Evolutionary conservation across 495 filamentous ascomycete genomes (phyloP).

Genomic region (Aspergillus baeticus): DNA sequence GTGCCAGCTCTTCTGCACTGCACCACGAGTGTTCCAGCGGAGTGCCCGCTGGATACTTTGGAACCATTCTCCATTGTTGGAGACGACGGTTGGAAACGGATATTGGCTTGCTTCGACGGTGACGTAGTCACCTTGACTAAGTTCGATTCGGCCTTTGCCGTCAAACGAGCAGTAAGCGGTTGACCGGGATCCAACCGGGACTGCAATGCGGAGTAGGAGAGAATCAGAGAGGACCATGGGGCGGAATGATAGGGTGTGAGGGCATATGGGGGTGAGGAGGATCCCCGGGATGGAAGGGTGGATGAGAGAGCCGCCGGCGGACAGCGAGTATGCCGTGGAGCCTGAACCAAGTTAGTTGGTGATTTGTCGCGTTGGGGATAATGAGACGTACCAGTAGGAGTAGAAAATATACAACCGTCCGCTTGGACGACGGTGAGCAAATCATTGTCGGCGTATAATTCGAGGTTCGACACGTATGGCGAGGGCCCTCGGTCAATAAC

Average conservation of each 20-base stretch:
- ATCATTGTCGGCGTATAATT: conserved; percentile 91
- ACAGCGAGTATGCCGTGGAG: conserved; percentile 93
- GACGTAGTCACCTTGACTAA: conserved; percentile 88
- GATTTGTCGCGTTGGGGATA: not conserved
- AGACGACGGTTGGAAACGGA: conserved; percentile 90
- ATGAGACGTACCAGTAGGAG: conserved; percentile 68
- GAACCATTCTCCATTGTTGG: conserved; percentile 83
- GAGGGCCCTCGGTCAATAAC: conserved; percentile 96
- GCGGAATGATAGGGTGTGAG: conserved; percentile 93
- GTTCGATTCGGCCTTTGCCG: conserved; percentile 90
- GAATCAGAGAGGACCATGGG: conserved; percentile 99
- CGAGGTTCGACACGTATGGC: conserved; percentile 93
- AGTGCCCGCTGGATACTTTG: conserved; percentile 86
- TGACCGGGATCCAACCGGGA: conserved; percentile 79
- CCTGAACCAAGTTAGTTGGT: conserved; percentile 38
- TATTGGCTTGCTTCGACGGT: conserved; percentile 92
- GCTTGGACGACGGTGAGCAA: conserved; percentile 93
- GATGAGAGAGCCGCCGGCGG: conserved; percentile 91
- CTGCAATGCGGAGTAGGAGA: conserved; percentile 81
- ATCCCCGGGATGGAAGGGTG: conserved; percentile 97
- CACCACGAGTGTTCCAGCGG: conserved; percentile 87
- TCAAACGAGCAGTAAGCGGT: conserved; percentile 96
- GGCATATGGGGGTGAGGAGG: conserved; percentile 95
- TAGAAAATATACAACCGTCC: conserved; percentile 96
- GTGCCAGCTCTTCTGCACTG: conserved; percentile 79